Conservation (phyloP, 257 asterid species). For the Plantago elongata region DNA sequence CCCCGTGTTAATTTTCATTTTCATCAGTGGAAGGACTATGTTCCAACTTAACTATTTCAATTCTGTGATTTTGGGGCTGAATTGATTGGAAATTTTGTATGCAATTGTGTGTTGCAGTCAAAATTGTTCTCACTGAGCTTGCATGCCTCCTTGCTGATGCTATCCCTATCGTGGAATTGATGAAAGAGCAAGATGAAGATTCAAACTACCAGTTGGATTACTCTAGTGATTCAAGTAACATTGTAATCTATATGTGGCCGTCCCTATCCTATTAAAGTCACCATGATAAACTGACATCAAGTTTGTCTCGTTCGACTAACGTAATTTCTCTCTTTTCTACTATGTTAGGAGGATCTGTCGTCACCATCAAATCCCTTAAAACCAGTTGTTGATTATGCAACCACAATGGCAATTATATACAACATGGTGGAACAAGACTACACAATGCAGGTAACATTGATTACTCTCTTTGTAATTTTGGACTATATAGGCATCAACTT, state of each 20-base stretch:
- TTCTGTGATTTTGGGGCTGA: too few relatives aligned
- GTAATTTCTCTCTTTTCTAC: neutral
- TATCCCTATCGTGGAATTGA: conserved; percentile 32
- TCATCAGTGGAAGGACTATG: neutral
- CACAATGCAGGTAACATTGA: conserved; percentile 67
- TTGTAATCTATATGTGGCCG: conserved; percentile 26
- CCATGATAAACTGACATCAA: neutral
- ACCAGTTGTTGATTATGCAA: conserved; percentile 48
- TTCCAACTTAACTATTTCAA: neutral
- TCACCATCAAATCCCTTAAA: conserved; percentile 24
- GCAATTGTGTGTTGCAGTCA: conserved; percentile 56
- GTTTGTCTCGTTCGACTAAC: neutral
- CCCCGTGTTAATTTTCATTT: neutral
- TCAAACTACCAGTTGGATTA: conserved; percentile 22
- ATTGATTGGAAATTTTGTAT: too few relatives aligned
- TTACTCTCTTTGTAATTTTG: neutral
- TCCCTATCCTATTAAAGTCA: neutral
- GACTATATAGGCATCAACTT: neutral
- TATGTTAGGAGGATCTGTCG: conserved; percentile 28
- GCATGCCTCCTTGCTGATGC: conserved; percentile 52
- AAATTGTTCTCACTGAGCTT: conserved; percentile 44
- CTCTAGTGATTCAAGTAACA: conserved; percentile 17
- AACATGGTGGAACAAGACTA: conserved; percentile 73
- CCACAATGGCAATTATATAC: conserved; percentile 54
- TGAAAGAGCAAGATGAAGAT: conserved; percentile 33